Evolutionary conservation across 2,329 filamentous ascomycete species (phyloP), one percentile per base, ranked within the genome.

Genomic region (Diplodia corticola): DNA sequence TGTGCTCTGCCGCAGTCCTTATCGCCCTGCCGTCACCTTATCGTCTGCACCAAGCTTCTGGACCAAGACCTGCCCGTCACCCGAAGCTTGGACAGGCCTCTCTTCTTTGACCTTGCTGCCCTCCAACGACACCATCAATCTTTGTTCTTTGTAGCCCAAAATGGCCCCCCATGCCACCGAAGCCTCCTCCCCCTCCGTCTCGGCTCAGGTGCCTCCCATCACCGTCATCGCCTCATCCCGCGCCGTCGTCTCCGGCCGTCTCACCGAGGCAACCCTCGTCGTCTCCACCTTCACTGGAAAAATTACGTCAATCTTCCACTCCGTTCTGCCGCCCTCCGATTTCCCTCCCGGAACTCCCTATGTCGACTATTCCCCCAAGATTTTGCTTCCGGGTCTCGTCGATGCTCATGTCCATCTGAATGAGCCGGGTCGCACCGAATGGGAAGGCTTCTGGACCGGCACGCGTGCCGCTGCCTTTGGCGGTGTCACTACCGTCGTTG

Each of bases 351-450:
- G 86, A 46, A 88, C 89, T 7, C 83, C 84, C 5, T 98, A 98
- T 78, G 85, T 87, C 71, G 89, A 99, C 82, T 89, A 97, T 80
- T 92, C 91, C 24, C 92, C 94, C 12, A 86, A 89, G 78, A 85
- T 98, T 54, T 83, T 99, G 46, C 84, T 98, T 37, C 95, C 95
- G 0, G 95, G 95, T 22, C 84, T 99, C 33, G 94, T 99, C 20
- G 95, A 99, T 77, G 94, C 95, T 40, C 95, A 99, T 77, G 95
- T 99, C 44, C 95, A 99, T 80, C 87, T 98, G 72, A 98, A 98
- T 75, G 95, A 99, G 80, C 95, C 95, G 0, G 95, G 95, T 49
- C 87, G 95, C 66, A 97, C 94, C 63, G 94, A 97, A 85, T 98
- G 95, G 95, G 95, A 99, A 76, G 95, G 95, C 12, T 99, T 99